Base-by-base conservation (phyloP, 1,284 basidiomycete genomes). In the Puccinia coronata region DNA sequence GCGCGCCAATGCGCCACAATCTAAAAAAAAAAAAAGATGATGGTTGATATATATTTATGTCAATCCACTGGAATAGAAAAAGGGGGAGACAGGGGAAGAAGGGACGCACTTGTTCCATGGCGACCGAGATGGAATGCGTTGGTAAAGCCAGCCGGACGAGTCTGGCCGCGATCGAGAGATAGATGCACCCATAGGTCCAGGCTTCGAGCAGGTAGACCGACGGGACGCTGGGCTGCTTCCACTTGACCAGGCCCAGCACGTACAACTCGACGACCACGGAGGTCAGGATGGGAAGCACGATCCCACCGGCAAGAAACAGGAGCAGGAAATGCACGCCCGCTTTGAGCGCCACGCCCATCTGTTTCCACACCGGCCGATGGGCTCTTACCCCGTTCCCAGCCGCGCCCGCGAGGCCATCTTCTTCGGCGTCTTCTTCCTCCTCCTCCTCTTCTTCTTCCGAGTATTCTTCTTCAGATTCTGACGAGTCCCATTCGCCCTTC, bases 121-220 rank as follows among this genome's bases (percentile, higher is more conserved):
- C 70, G 16, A 51, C 34, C 11, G 79, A 74, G 31, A 81, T 34
- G 20, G 65, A 39, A 55, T 67, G 74, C 20, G 61, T 74, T n/a
- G 67, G 78, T 34, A 63, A 12, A 12, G 63, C 14, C 2, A 74
- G 8, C n/a, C 61, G 34, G 8, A 74, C 41, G 1, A 81, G 23
- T 20, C 79, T 31, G 18, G 79, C 59, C 25, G 31, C 70, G 39
- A 81, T 81, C 0, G 79, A 74, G 9, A 81, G 25, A 65, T 74
- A 74, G 28, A 81, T 47, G 55, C 43, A 39, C 3, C 79, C 79
- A 65, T 81, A 81, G 36, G 57, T 61, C 79, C 79, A 81, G 34
- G 49, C 61, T 43, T 81, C 70, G 1, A 74, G 31, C 16, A 74
- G 14, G 57, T 59, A 74, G 53, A 81, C 25, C 14, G 43, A 34